Evolutionary conservation across 805 yeast genomes (phyloP).

Genomic region (Pichia rugopelliculosa): DNA sequence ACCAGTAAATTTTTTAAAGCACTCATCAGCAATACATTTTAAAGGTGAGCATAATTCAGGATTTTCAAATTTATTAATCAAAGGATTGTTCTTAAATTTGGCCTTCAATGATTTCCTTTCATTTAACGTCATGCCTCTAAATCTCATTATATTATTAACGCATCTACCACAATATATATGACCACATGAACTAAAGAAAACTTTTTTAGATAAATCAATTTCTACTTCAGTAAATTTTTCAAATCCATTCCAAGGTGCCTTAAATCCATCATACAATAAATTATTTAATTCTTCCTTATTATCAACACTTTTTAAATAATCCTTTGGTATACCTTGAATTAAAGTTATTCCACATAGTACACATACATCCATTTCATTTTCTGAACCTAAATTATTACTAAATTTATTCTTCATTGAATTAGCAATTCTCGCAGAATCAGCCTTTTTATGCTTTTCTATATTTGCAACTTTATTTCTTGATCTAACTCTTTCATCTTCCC

Average conservation of each 20-base stretch:
- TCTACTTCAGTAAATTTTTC: conserved; percentile 46
- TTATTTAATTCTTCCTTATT: conserved; percentile 19
- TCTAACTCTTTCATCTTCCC: conserved; percentile 22
- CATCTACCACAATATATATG: conserved; percentile 86
- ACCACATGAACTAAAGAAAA: conserved; percentile 67
- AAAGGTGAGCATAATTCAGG: conserved; percentile 47
- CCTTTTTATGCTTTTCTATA: conserved; percentile 13
- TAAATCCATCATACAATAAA: conserved; percentile 24
- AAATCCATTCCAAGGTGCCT: conserved; percentile 61
- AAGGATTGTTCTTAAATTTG: conserved; percentile 18
- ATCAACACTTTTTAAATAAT: conserved; percentile 22
- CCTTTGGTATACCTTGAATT: conserved; percentile 66
- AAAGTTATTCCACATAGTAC: conserved; percentile 62
- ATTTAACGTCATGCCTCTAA: conserved; percentile 5
- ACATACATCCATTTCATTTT: conserved; percentile 36
- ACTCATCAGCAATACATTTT: conserved; percentile 48
- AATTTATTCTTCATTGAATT: conserved; percentile 11
- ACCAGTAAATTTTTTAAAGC: conserved; percentile 37
- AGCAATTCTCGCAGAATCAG: conserved; percentile 13
- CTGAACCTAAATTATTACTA: conserved; percentile 26
- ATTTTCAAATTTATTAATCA: conserved; percentile 28
- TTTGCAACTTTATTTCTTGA: conserved; percentile 16
- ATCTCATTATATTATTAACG: conserved; percentile 51
- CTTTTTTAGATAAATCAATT: conserved; percentile 52
- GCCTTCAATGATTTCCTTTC: conserved; percentile 7